Evolutionary conservation across 352 stramenopile genomes (phyloP), one percentile per base, ranked within the genome.

Genomic region (Pythium phragmitis): DNA sequence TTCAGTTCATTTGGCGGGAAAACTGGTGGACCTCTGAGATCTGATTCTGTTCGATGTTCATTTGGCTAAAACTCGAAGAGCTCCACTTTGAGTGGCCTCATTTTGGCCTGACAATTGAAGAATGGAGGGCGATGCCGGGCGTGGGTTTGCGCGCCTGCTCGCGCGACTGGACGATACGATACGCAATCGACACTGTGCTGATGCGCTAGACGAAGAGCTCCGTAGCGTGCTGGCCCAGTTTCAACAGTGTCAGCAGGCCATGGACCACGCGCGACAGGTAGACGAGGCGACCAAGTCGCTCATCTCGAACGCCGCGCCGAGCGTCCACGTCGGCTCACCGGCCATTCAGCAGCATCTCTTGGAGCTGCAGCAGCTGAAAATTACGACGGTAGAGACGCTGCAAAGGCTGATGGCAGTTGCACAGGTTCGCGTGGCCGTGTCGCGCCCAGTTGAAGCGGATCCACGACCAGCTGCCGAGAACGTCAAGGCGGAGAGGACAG

Each of bases 281-380:
- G 62, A 65, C 30, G 52, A 65, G 5, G 66, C 68, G 41, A 73
- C 72, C 37, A 43, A 34, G 23, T 67, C 60, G 45, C 72, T 79
- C 8, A 28, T 65, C 53, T 57, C 53, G 5, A 65, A 63, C 26
- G 64, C 63, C 42, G 23, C 34, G 6, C 26, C 42, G 34, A 11
- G 48, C 19, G 69, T 62, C 43, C 26, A 19, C 42, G 3, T 67
- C 9, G 36, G 43, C 33, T 61, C 73, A 7, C 55, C 69, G 0
- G 21, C 55, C 0, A 69, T 83, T 17, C 59, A 64, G 21, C 52
- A 65, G 63, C 39, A 76, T 23, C 62, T 91, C 23, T 13, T 23
- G 0, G 62, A 77, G 34, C 64, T 91, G 65, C 66, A 73, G 52
- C 54, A 53, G 36, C 64, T 88, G 0, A 65, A 73, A 2, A 48